Conservation (phyloP, 2,329 filamentous ascomycete species). For the Elsinoe australis region DNA sequence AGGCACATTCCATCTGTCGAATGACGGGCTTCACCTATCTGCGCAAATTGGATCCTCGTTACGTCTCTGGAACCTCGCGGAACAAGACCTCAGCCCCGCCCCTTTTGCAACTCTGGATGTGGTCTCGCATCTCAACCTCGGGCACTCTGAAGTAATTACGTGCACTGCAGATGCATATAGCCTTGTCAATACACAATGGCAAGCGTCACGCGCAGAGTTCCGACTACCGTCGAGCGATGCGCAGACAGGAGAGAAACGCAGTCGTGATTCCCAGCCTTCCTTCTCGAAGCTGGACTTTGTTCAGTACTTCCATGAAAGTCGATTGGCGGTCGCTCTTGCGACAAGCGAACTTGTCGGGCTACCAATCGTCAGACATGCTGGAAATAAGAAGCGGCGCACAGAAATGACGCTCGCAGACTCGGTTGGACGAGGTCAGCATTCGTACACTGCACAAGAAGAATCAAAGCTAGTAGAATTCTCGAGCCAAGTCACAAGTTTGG, state of each 20-base stretch:
- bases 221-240: background rate
- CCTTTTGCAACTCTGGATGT: background rate
- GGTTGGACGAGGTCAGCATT: conserved; percentile 55
- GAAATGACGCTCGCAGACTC: conserved; percentile 58
- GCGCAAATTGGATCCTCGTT: background rate
- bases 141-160: background rate
- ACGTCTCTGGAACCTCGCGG: background rate
- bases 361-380: conserved; percentile 39
- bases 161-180: background rate
- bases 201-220: conserved; percentile 18
- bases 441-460: background rate
- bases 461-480: conserved; percentile 19
- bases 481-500: conserved; percentile 23
- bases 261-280: background rate
- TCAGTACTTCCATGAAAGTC: conserved; percentile 51
- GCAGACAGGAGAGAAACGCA: background rate
- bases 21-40: background rate
- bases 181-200: conserved; percentile 5
- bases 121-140: background rate
- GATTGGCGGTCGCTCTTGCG: conserved; percentile 58
- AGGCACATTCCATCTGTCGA: conserved; percentile 3
- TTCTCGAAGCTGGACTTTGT: background rate
- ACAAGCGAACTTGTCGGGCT: conserved; percentile 59
- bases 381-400: conserved; percentile 33
- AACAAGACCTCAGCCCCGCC: background rate